These are phyloP conservation scores for Xylaria curta DNA, from an alignment of 495 filamentous ascomycete species.

Conservation along the genomic window DNA sequence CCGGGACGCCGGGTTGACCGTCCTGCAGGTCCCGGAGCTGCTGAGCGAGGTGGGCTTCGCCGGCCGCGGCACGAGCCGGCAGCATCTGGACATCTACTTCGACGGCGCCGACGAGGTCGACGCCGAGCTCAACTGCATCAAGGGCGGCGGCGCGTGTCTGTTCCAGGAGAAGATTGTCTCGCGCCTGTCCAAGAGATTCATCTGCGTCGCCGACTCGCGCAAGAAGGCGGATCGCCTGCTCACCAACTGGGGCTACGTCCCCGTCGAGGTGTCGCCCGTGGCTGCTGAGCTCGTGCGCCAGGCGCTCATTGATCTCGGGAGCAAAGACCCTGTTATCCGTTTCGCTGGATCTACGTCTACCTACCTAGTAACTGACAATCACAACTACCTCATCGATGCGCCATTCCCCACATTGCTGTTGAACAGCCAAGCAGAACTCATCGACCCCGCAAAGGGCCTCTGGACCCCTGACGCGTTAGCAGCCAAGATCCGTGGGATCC, in stretches of 20 bases:
- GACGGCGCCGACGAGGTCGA: conserved; percentile 98
- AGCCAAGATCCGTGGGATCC: conserved; percentile 74
- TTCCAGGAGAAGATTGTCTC: conserved; percentile 99
- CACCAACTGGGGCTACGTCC: conserved; percentile 81
- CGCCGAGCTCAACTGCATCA: conserved; percentile 93
- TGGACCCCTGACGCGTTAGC: conserved; percentile 82
- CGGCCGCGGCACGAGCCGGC: conserved; percentile 31
- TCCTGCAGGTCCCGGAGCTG: conserved; percentile 67
- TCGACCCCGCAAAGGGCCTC: conserved; percentile 63
- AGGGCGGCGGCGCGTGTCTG: conserved; percentile 93
- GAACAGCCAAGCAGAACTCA: conserved; percentile 59
- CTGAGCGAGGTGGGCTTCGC: conserved; percentile 39
- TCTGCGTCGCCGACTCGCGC: conserved; percentile 92
- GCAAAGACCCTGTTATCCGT: conserved; percentile 69
- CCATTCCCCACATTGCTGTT: conserved; percentile 77
- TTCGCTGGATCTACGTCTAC: conserved; percentile 69
- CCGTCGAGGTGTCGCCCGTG: conserved; percentile 90
- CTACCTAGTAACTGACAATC: conserved; percentile 90
- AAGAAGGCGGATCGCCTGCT: conserved; percentile 82
- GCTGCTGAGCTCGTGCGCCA: conserved; percentile 73
- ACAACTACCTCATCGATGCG: conserved; percentile 91
- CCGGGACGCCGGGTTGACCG: conserved; percentile 71
- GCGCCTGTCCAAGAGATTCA: conserved; percentile 80
- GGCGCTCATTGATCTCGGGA: conserved; percentile 73
- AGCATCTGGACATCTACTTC: conserved; percentile 79